Evolutionary conservation across 306 rosid species (phyloP), one percentile per base, ranked within the genome.

Genomic region (Sesbania bispinosa): DNA sequence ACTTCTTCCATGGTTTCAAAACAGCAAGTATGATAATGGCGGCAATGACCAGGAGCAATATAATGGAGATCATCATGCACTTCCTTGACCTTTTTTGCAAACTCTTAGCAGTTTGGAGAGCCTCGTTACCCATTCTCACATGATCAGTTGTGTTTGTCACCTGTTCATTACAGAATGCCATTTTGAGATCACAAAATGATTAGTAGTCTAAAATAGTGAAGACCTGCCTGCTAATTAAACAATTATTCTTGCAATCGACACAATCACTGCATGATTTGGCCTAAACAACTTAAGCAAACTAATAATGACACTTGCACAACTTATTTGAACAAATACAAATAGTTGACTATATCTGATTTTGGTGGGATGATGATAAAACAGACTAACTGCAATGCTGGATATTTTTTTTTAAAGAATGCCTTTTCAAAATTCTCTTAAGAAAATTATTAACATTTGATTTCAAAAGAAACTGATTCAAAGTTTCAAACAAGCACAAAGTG

Each of bases 101-200:
- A 66, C 80, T 81, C 85, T 87, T 93, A 2, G 98, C 96, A 2
- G 86, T 81, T 35, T 81, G 79, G 33, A 90, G 88, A 27, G 98
- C 93, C 7, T 83, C 93, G 54, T 84, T 90, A 1, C 96, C 98
- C 26, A 75, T 15, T 64, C 67, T 78, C 61, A 93, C 92, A 53
- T 90, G 86, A 76, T 93, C 97, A 33, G 91, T 92, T 60, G 97
- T 84, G 11, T 90, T 93, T 79, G 88, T 83, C 57, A 93, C 98
- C 98, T 93, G 92, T 48, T 23, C 38, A 46, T 27, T 35, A 19
- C 47, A 51, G 0, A 69, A 62, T 41, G 11, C 9, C 55, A 64
- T 55, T 53, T 73, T 36, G 24, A 21, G 14, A 13, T 29, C 36
- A 52, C 36, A 32, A 69, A 14, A 18, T 27, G 19, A 67, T 79